Conservation (phyloP, 441 rosid species). For the Daphne laureola region DNA sequence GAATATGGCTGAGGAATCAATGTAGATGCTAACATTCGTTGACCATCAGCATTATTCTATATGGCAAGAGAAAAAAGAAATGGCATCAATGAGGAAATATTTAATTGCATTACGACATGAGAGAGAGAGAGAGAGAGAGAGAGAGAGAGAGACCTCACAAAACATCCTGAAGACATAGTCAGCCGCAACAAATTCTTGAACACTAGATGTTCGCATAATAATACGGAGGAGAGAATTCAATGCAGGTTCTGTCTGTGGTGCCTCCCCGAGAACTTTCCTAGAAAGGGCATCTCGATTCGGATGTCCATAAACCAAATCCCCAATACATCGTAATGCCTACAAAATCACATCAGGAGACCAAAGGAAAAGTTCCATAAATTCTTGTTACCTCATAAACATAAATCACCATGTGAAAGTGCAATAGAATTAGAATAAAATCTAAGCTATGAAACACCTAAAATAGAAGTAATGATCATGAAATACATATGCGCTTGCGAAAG, state of each 20-base stretch:
- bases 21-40: constrained; percentile 79
- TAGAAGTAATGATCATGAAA: no score
- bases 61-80: constrained; percentile 4
- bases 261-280: constrained; percentile 82
- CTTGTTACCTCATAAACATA: no score
- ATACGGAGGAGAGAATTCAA: constrained; percentile 78
- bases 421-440: neutral
- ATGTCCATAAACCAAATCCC: constrained; percentile 62
- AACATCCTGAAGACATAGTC: constrained; percentile 71
- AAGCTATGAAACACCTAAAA: no score
- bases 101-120: no score
- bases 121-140: no score
- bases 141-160: constrained; percentile 52
- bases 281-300: constrained; percentile 64
- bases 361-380: no score
- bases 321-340: constrained; percentile 78
- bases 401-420: no score
- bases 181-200: constrained; percentile 83
- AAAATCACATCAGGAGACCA: constrained; percentile 11
- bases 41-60: constrained; percentile 74
- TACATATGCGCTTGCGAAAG: constrained; percentile 9
- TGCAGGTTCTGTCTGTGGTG: constrained; percentile 75
- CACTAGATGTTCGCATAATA: constrained; percentile 67
- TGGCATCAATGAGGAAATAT: neutral
- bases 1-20: constrained; percentile 73